Evolutionary conservation across 306 rosid genomes (phyloP).

Genomic region (Mucuna pruriens): DNA sequence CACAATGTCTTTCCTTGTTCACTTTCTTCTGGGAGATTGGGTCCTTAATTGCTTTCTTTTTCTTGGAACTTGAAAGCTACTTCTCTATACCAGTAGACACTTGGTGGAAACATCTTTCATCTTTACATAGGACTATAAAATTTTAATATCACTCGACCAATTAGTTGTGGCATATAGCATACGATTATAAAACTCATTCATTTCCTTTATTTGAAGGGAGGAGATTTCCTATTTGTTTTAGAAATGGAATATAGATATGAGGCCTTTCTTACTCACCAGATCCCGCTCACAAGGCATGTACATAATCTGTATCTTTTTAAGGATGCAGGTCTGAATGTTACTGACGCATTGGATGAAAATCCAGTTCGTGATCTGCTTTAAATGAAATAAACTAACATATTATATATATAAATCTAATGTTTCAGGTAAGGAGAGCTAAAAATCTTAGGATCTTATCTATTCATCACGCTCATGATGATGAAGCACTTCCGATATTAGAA

Average conservation of each 20-base stretch:
- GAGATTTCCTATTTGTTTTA: neutral
- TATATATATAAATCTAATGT: neutral
- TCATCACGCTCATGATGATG: slow-evolving; percentile 36
- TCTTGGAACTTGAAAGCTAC: slow-evolving; percentile 3
- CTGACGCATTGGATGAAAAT: neutral
- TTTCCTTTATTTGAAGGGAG: neutral
- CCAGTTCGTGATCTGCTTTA: neutral
- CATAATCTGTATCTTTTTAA: slow-evolving; percentile 4
- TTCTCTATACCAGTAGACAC: neutral
- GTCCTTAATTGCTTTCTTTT: neutral
- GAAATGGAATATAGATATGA: neutral
- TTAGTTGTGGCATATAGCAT: neutral
- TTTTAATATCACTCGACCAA: neutral
- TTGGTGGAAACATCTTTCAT: slow-evolving; percentile 16
- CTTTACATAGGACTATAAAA: neutral
- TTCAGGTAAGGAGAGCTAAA: slow-evolving; percentile 18
- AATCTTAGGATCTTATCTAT: neutral
- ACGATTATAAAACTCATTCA: neutral
- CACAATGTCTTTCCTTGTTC: slow-evolving; percentile 2
- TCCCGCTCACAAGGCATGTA: neutral
- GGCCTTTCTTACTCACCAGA: neutral
- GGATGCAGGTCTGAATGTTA: neutral
- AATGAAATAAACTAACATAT: neutral
- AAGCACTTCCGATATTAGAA: slow-evolving; percentile 42
- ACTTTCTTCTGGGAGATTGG: neutral